Evolutionary conservation across 768 basidiomycete genomes (phyloP), one percentile per base, ranked within the genome.

Genomic region (Psilocybe sp.): DNA sequence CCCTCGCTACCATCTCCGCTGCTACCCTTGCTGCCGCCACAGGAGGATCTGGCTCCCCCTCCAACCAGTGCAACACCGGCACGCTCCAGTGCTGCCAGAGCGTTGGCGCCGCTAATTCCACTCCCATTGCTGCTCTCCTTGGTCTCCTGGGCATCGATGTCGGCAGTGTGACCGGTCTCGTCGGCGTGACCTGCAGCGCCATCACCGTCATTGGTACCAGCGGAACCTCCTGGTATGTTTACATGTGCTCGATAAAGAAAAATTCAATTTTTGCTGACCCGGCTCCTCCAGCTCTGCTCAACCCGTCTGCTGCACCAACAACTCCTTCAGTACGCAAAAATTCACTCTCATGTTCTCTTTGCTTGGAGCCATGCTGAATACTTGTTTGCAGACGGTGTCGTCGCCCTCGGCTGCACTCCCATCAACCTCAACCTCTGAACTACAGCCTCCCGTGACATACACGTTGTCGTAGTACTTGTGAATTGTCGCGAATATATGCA

Each of bases 131-230:
- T 9, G 14, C n/a, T 9, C 31, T 51, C 12, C 15, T 53, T 15
- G 52, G 54, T 40, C 39, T 52, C 35, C 38, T 60, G 19, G 53
- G 52, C 13, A 13, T 55, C 33, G 47, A 45, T 7, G 15, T 56
- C 35, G 55, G 45, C 33, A 35, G 54, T 4, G 16, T 55, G 32
- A 55, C 55, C 33, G 58, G 45, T 4, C 52, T 47, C 23, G 39
- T 64, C 35, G 60, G 62, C 60, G 62, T 61, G 13, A 43, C 36
- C 20, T 64, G 62, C 53, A 44, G 5, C 18, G 56, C 62, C 14
- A 16, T 58, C 37, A 42, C 12, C 12, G 53, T 56, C 38, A 9
- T 59, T 35, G 60, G 50, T 19, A 5, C 40, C 38, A 50, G 46
- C 10, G 55, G 60, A 19, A 60, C 54, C 35, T 49, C 44, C 19